phyloP scores from a whole-genome alignment of 495 filamentous ascomycete species.

The Xylaria venustula region DNA sequence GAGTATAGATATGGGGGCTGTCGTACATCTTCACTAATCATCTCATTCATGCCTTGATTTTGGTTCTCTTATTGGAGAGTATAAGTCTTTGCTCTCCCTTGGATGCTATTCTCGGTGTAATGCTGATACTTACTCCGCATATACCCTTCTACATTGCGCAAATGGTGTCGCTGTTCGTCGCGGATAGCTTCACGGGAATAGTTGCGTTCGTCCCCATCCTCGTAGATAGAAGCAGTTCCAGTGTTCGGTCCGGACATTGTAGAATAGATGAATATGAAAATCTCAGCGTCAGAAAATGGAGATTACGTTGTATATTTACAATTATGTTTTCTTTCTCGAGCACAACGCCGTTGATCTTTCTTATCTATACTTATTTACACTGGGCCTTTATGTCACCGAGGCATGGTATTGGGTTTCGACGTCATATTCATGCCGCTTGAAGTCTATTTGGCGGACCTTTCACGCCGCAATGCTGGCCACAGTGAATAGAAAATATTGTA shows the following conservation, averaged over 20 bases:
- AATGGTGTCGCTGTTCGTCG: slow-evolving; percentile 21
- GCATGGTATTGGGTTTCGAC: background rate
- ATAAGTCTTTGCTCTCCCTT: background rate
- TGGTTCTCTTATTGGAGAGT: slow-evolving; percentile 19
- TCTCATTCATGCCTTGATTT: slow-evolving; percentile 23
- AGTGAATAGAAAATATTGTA: too few species aligned
- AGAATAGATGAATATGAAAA: background rate
- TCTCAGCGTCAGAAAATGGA: too few species aligned
- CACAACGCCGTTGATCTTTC: background rate
- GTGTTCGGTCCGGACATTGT: slow-evolving; percentile 9
- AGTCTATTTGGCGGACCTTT: slow-evolving; percentile 1
- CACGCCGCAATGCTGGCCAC: background rate
- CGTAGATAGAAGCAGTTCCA: slow-evolving; percentile 16
- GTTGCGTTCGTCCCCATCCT: slow-evolving; percentile 23
- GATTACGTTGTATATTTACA: too few species aligned
- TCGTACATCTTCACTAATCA: slow-evolving; percentile 25
- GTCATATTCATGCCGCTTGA: slow-evolving; percentile 10
- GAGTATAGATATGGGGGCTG: background rate
- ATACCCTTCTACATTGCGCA: slow-evolving; percentile 21
- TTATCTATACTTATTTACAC: background rate
- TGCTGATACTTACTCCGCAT: slow-evolving; percentile 18
- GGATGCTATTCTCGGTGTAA: background rate
- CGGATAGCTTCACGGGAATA: slow-evolving; percentile 16
- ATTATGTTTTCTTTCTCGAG: too few species aligned
- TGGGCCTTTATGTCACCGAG: background rate